Base-by-base conservation (phyloP, 345 rosid species). In the Bruguiera sexangula region DNA sequence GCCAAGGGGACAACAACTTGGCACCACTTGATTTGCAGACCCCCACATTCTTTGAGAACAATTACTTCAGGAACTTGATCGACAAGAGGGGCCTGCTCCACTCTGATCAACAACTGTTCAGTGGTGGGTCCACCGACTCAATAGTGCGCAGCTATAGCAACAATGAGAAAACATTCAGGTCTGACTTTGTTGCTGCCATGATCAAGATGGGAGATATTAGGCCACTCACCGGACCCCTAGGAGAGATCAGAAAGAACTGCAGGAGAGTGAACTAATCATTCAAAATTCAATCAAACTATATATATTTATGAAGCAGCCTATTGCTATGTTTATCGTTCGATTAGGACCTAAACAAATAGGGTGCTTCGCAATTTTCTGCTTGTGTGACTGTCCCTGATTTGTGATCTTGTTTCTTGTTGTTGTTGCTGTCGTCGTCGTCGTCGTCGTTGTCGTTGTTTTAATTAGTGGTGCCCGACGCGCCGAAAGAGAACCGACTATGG, bases 131-230 rank as follows among this genome's bases (percentile, higher is more conserved):
- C 60, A 39, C 83, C 18, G 82, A 76, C 67, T 71, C 69, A 0
- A 39, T 76, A 4, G 86, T 85, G 22, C 48, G 56, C n/a, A 26
- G 66, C 50, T 82, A 80, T 56, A 68, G 71, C 59, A 21, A 19
- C 53, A 54, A 58, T 60, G 68, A 62, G 20, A 2, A 24, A 46
- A 63, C 65, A 31, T 85, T 85, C 66, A 31, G 19, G 8, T 34
- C 67, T 13, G 88, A 79, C 60, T 85, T 81, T 32, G 78, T 32
- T 20, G 13, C 73, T 21, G 78, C 73, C 64, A 82, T 85, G 83
- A 79, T 81, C 69, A 82, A 73, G 82, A 85, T 82, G 88, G 86
- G 84, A 21, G 80, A 80, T 39, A 74, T 82, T 22, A 76, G 60
- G 63, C 83, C 84, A 9, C 81, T 82, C 63, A 73, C 85, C 29